Base-by-base conservation (phyloP, 2,329 filamentous ascomycete genomes). In the Raffaelea albimanens region DNA sequence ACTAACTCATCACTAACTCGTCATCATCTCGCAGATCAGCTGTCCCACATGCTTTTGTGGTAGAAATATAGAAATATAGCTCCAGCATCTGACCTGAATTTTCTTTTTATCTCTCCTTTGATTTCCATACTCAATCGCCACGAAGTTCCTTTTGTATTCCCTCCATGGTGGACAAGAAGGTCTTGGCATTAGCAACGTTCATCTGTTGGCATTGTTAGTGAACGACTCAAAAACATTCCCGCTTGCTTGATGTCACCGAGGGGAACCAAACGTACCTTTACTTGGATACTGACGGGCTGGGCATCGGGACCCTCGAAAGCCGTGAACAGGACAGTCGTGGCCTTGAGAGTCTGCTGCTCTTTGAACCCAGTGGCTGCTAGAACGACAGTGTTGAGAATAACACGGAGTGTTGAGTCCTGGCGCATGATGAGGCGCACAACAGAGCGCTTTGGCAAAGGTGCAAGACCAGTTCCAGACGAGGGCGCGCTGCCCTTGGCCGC, bases 311-410 rank as follows among this genome's bases (percentile, higher is more conserved):
- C 77, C 56, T 82, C 78, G 50, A 82, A 76, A 10, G 79, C 79
- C 1, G 76, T 82, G 56, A 83, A 83, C 34, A 82, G 59, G 20
- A 95, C 77, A 46, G 78, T 75, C 43, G 88, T 73, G 40, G 80
- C 76, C 63, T 87, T 87, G 52, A 85, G 76, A 39, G 77, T 80
- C 25, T 87, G 82, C 57, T 84, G 85, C 45, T 89, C 80, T 51
- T 88, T 83, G 59, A 94, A 87, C 40, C 80, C 80, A 76, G 94
- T 85, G 5, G 82, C 78, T 49, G 86, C 83, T 50, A 88, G 78
- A 50, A 97, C 74, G 1, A 82, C 80, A 1, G 85, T 87, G 66
- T 97, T 97, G 44, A 97, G 71, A 52, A 95, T 82, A 46, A 97
- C 81, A 20, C 88, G 80, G 58, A 90, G 82, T 1, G 87, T 93